These are phyloP conservation scores for Aspergillus sp. DNA, from an alignment of 2,329 filamentous ascomycete genomes.

Conservation along the genomic window DNA sequence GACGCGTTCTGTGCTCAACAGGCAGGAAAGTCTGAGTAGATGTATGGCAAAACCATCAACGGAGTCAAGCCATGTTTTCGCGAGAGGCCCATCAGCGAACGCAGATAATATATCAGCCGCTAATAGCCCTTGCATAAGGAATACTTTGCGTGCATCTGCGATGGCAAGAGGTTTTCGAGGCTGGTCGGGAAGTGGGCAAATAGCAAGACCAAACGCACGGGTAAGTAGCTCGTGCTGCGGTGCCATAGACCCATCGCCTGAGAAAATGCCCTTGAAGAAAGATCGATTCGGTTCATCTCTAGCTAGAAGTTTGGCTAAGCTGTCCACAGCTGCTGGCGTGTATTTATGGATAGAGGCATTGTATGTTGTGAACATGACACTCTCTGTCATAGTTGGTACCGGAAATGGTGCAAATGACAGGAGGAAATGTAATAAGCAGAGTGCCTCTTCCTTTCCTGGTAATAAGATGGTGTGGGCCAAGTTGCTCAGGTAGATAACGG, in stretches of 20 bases:
- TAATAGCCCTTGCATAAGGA: slow-evolving; percentile 86
- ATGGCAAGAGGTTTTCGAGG: slow-evolving; percentile 59
- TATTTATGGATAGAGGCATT: slow-evolving; percentile 80
- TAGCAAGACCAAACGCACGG: slow-evolving; percentile 77
- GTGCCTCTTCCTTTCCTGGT: slow-evolving; percentile 78
- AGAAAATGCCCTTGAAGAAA: slow-evolving; percentile 77
- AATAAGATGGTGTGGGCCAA: slow-evolving; percentile 75
- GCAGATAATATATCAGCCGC: slow-evolving; percentile 83
- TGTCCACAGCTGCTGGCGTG: slow-evolving; percentile 82
- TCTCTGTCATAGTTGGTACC: slow-evolving; percentile 52
- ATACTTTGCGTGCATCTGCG: slow-evolving; percentile 78
- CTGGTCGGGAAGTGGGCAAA: slow-evolving; percentile 75
- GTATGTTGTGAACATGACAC: slow-evolving; percentile 73
- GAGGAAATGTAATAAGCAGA: slow-evolving; percentile 82
- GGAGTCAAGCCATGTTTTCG: slow-evolving; percentile 75
- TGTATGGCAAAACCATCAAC: slow-evolving; percentile 79
- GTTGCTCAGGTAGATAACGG: slow-evolving; percentile 85
- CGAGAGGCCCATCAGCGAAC: slow-evolving; percentile 68
- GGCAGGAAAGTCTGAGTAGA: slow-evolving; percentile 68
- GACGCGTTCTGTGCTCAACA: slow-evolving; percentile 63
- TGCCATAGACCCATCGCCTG: slow-evolving; percentile 60
- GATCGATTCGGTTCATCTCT: slow-evolving; percentile 88
- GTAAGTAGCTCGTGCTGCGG: slow-evolving; percentile 77
- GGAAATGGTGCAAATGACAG: slow-evolving; percentile 84
- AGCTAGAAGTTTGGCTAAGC: slow-evolving; percentile 83